Conservation (phyloP, 176 grass and related monocot genomes). For the Guadua angustifolia region DNA sequence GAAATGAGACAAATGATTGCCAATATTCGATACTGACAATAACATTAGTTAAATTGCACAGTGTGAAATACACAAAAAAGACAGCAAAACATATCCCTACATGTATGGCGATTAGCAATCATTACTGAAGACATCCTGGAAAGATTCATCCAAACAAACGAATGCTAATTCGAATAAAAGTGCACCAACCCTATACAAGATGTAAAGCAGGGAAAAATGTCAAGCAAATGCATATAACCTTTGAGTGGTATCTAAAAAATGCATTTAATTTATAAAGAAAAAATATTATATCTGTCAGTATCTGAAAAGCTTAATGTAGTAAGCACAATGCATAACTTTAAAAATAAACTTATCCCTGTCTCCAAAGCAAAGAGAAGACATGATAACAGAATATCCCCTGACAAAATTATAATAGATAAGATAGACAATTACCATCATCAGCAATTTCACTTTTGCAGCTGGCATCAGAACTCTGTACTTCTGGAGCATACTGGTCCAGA, state of each 20-base stretch:
- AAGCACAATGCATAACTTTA: constrained; percentile 5
- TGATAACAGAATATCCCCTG: neutral
- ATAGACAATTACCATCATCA: constrained; percentile 60
- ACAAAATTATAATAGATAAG: constrained; percentile 30
- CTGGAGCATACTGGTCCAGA: constrained; percentile 63
- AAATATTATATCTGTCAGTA: neutral
- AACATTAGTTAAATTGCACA: constrained; percentile 16
- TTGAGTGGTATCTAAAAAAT: neutral
- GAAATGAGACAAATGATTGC: neutral
- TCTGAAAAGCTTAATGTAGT: neutral
- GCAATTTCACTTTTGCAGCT: constrained; percentile 53
- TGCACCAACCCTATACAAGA: neutral
- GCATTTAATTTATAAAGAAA: neutral
- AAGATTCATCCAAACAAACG: neutral
- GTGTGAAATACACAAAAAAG: constrained; percentile 4
- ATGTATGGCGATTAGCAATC: constrained; percentile 1
- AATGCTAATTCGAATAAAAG: neutral
- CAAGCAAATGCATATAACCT: neutral
- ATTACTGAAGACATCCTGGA: constrained; percentile 19
- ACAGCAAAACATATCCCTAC: neutral
- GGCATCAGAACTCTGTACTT: constrained; percentile 46
- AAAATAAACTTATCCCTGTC: neutral
- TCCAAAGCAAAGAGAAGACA: constrained; percentile 9
- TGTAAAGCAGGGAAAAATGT: neutral
- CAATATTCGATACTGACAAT: neutral